phyloP scores from a whole-genome alignment of 1,284 basidiomycete genomes.

The Leccinum angustisporum region DNA sequence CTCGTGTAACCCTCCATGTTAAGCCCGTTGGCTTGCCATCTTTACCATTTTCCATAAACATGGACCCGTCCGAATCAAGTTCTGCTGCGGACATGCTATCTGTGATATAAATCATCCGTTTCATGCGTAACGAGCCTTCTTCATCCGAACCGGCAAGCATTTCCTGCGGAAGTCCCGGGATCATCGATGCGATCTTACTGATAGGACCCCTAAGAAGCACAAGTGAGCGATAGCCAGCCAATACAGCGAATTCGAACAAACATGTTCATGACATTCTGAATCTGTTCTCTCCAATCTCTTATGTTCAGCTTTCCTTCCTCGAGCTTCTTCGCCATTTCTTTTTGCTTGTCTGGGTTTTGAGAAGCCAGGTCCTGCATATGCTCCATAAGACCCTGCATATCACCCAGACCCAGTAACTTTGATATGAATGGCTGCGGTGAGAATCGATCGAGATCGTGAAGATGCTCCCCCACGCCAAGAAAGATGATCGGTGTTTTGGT shows the following conservation, averaged over 20 bases:
- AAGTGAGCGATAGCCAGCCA: slow-evolving; percentile 7
- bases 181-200: slow-evolving; percentile 98
- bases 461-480: slow-evolving; percentile 95
- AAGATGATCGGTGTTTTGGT: slow-evolving; percentile 99
- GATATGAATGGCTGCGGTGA: slow-evolving; percentile 97
- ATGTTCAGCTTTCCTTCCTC: slow-evolving; percentile 97
- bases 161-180: slow-evolving; percentile 91
- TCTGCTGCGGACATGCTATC: slow-evolving; percentile 95
- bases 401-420: slow-evolving; percentile 93
- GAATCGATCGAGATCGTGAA: slow-evolving; percentile 95
- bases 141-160: slow-evolving; percentile 90
- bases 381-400: slow-evolving; percentile 96
- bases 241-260: slow-evolving; percentile 37
- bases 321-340: slow-evolving; percentile 97
- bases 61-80: slow-evolving; percentile 93
- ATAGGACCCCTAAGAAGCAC: slow-evolving; percentile 79
- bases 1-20: slow-evolving; percentile 85
- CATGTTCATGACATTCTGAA: slow-evolving; percentile 98
- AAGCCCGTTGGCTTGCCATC: slow-evolving; percentile 80
- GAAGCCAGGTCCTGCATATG: slow-evolving; percentile 95
- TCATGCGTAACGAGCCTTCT: slow-evolving; percentile 89
- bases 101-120: slow-evolving; percentile 98
- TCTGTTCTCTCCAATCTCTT: slow-evolving; percentile 97
- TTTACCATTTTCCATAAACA: slow-evolving; percentile 83
- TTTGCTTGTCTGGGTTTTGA: slow-evolving; percentile 94